Evolutionary conservation across 1,284 basidiomycete species (phyloP).

Genomic region (Microbotryomycetes sp.): DNA sequence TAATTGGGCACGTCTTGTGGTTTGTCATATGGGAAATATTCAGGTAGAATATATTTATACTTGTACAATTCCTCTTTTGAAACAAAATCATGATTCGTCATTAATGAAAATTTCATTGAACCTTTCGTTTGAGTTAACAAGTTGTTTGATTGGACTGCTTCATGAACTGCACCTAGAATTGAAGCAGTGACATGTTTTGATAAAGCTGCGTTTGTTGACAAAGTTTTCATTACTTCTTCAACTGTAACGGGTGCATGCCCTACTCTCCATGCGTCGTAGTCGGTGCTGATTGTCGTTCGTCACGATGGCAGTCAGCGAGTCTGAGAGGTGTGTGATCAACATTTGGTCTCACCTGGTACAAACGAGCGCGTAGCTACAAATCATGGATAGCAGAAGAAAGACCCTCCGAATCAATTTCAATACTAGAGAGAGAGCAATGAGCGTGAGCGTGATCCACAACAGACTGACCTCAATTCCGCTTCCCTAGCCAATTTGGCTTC

Average conservation of each 20-base stretch:
- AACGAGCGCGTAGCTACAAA: conserved; percentile 73
- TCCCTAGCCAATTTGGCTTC: conserved; percentile 94
- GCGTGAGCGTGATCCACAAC: conserved; percentile 8
- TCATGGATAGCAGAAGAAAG: neutral
- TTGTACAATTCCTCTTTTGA: conserved; percentile 20
- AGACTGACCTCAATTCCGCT: conserved; percentile 75
- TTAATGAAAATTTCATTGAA: conserved; percentile 62
- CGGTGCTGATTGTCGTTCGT: conserved; percentile 33
- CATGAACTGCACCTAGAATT: conserved; percentile 29
- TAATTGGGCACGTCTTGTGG: neutral
- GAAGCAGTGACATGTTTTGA: conserved; percentile 21
- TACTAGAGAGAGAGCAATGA: conserved; percentile 1
- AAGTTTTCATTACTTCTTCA: conserved; percentile 49
- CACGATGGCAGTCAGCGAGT: neutral
- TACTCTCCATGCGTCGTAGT: conserved; percentile 55
- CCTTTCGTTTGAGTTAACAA: conserved; percentile 61
- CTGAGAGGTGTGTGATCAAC: conserved; percentile 38
- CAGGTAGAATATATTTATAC: conserved; percentile 28
- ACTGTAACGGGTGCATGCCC: conserved; percentile 60
- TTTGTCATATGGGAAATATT: conserved; percentile 20
- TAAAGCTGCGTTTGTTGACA: conserved; percentile 69
- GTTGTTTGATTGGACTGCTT: conserved; percentile 50
- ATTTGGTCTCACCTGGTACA: conserved; percentile 88
- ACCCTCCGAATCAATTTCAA: neutral
- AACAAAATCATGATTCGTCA: conserved; percentile 33